Evolutionary conservation across 495 filamentous ascomycete genomes (phyloP).

Genomic region (Paragyromitra xinjiangensis): DNA sequence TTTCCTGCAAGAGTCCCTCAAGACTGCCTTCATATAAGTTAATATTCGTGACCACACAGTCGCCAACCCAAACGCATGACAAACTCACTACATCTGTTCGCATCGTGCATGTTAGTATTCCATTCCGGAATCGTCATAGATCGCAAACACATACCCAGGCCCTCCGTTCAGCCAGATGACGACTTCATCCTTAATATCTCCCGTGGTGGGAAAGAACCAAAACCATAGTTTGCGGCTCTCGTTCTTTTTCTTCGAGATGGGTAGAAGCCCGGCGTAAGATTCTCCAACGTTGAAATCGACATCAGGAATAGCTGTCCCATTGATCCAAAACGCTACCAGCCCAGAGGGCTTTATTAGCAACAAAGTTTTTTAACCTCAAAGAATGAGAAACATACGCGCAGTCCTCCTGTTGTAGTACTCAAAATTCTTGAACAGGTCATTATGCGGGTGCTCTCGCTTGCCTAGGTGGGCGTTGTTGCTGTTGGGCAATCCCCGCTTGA

Average conservation of each 20-base stretch:
- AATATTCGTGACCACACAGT: constrained; percentile 61
- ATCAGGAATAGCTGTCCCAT: constrained; percentile 73
- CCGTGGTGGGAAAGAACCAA: constrained; percentile 73
- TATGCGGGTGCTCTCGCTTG: neutral
- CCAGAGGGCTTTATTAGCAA: neutral
- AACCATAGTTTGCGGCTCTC: constrained; percentile 72
- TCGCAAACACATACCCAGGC: constrained; percentile 55
- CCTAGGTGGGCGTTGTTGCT: neutral
- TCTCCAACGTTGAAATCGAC: constrained; percentile 80
- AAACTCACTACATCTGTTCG: constrained; percentile 57
- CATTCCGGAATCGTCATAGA: neutral
- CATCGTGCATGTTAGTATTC: constrained; percentile 15
- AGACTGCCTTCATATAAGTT: constrained; percentile 59
- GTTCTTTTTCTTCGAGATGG: constrained; percentile 67
- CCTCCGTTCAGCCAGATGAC: constrained; percentile 80
- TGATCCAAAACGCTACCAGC: constrained; percentile 66
- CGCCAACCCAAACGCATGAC: neutral
- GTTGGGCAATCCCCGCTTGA: constrained; percentile 12
- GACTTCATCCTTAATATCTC: constrained; percentile 71
- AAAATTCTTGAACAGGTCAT: constrained; percentile 14
- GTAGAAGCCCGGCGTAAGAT: constrained; percentile 76
- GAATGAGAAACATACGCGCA: constrained; percentile 11
- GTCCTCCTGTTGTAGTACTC: constrained; percentile 41
- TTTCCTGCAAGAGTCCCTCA: constrained; percentile 75
- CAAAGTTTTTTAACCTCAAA: neutral